phyloP scores from a whole-genome alignment of 2,329 filamentous ascomycete genomes.

The Colletotrichum sp. region DNA sequence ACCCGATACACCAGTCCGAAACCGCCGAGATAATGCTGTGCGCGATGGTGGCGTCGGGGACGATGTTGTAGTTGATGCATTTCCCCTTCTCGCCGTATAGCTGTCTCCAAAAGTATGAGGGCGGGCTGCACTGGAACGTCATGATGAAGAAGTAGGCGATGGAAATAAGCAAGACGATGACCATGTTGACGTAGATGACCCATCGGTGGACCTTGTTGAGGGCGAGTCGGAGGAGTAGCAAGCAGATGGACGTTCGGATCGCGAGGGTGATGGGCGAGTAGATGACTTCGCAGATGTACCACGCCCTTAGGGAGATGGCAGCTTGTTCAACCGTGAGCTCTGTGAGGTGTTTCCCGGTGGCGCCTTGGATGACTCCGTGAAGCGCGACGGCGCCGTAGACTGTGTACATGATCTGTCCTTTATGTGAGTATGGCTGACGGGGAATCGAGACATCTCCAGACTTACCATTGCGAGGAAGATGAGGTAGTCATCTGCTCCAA shows the following conservation, averaged over 20 bases:
- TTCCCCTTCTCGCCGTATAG: constrained; percentile 37
- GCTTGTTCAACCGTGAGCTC: constrained; percentile 26
- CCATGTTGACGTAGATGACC: constrained; percentile 35
- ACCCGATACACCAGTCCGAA: constrained; percentile 52
- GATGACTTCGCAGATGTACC: constrained; percentile 44
- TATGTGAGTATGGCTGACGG: not conserved
- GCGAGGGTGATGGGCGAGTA: constrained; percentile 44
- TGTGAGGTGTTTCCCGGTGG: constrained; percentile 27
- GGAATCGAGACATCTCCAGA: not conserved
- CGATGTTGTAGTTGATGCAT: constrained; percentile 43
- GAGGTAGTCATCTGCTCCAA: constrained; percentile 51
- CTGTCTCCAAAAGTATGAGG: constrained; percentile 53
- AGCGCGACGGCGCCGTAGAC: constrained; percentile 35
- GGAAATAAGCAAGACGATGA: constrained; percentile 40
- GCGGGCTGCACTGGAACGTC: constrained; percentile 53
- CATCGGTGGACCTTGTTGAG: constrained; percentile 34
- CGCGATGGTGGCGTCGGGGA: constrained; percentile 46
- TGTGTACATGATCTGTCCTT: constrained; percentile 36
- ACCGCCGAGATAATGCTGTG: constrained; percentile 50
- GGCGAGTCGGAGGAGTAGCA: constrained; percentile 46
- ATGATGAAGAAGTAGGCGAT: constrained; percentile 49
- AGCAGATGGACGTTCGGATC: constrained; percentile 43
- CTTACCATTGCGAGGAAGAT: constrained; percentile 51
- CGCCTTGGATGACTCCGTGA: constrained; percentile 32
- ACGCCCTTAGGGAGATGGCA: constrained; percentile 33